Base-by-base conservation (phyloP, 1,284 basidiomycete species). In the Cryptococcus deneoformans region DNA sequence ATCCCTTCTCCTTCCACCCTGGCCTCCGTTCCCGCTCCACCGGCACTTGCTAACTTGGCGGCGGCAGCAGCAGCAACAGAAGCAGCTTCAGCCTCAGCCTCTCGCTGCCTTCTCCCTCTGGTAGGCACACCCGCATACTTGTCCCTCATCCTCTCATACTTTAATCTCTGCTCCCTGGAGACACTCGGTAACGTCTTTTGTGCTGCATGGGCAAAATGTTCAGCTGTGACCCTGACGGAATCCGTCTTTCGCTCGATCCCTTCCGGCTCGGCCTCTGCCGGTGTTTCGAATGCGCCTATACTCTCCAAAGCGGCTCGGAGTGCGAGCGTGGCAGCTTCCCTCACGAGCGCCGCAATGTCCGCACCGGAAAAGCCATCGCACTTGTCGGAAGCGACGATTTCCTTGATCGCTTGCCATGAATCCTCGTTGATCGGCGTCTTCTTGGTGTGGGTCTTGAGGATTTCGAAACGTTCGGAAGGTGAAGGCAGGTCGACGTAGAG, bases 401-500 rank as follows among this genome's bases (percentile, higher is more conserved):
- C 52, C 3, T 64, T 56, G 43, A 75, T 75, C 10, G 63, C 69
- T 4, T 76, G 76, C 57, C 66, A 75, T 0, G 71, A 72, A 5
- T 65, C 64, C n/a, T 77, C 70, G 37, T 71, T 82, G 37, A 96
- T 76, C 0, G 92, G 94, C 0, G 94, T 86, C 61, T 84, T 84
- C 52, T 85, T 82, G 11, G 85, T 83, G 59, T 81, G 76, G 16
- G 92, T 92, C 50, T 85, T 82, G 52, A 90, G 80, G 61, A 99
- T 95, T 75, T 98, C 94, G 6, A 84, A 83, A 10, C 95, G 85
- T 77, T 97, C 95, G 11, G 80, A 73, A 0, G 87, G 65, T 0
- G 82, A 80, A 1, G 95, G 95, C 1, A 98, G 81, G 74, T 98
- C 95, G 65, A 99, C 94, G 71, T 97, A 99, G 35, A 99, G 83